A percentile compares a stretch with the other conserved stretches of the same genome.
These are phyloP conservation scores for Thielaviopsis punctulata DNA, from an alignment of 2,329 filamentous ascomycete species.

Conservation along the genomic window DNA sequence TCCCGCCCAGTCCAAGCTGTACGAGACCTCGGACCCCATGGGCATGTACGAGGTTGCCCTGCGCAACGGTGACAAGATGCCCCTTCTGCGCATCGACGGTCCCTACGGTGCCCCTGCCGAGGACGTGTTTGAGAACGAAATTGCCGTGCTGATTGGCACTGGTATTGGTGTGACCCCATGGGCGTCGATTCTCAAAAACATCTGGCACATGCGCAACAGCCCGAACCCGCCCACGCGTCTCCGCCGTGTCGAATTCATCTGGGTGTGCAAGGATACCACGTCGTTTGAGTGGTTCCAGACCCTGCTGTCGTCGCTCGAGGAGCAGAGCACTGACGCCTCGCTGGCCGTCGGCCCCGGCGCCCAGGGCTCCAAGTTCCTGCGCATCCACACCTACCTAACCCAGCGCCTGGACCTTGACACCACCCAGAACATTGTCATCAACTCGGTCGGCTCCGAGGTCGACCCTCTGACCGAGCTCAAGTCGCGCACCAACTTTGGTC, in stretches of 20 bases:
- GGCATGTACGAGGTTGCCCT: slow-evolving; percentile 98
- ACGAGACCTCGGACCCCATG: slow-evolving; percentile 65
- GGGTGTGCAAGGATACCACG: slow-evolving; percentile 88
- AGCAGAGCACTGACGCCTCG: slow-evolving; percentile 52
- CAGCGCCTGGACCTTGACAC: slow-evolving; percentile 85
- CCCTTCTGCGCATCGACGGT: slow-evolving; percentile 73
- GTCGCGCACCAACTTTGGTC: slow-evolving; percentile 81
- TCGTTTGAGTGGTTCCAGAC: slow-evolving; percentile 99
- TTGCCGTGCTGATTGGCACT: slow-evolving; percentile 69
- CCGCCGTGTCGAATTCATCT: slow-evolving; percentile 94
- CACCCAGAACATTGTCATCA: slow-evolving; percentile 90
- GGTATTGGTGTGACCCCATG: slow-evolving; percentile 79
- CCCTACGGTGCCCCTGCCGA: slow-evolving; percentile 94
- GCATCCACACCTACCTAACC: slow-evolving; percentile 95
- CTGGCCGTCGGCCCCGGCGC: slow-evolving; percentile 45
- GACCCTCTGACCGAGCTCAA: slow-evolving; percentile 88
- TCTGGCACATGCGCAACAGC: slow-evolving; percentile 85
- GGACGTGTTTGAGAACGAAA: slow-evolving; percentile 89
- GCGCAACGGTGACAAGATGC: slow-evolving; percentile 86
- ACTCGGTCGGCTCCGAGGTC: slow-evolving; percentile 72
- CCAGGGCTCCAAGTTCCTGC: slow-evolving; percentile 67
- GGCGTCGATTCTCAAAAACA: slow-evolving; percentile 85
- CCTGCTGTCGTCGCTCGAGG: slow-evolving; percentile 75
- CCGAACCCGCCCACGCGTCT: slow-evolving; percentile 81
- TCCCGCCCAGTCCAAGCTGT: slow-evolving; percentile 69